These are phyloP conservation scores for Sclerotiophoma versabilis DNA, from an alignment of 2,329 filamentous ascomycete species.

Conservation along the genomic window DNA sequence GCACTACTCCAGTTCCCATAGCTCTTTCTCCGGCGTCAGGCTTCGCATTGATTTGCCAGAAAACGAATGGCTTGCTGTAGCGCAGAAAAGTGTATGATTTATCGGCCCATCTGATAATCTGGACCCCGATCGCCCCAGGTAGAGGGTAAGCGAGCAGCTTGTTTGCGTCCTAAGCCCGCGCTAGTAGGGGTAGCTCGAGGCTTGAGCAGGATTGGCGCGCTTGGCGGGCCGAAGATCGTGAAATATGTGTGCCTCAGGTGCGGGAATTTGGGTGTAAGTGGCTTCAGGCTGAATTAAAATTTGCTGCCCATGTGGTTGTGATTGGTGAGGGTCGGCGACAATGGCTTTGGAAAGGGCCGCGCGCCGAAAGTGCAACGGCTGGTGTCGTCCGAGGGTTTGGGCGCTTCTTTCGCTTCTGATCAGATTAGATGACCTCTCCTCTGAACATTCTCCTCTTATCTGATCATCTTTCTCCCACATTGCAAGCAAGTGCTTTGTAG, in stretches of 20 bases:
- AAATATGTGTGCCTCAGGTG: constrained; percentile 5
- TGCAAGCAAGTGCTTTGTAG: not conserved
- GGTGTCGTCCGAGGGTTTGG: not conserved
- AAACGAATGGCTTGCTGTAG: constrained; percentile 6
- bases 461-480: not conserved
- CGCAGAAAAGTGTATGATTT: constrained; percentile 16
- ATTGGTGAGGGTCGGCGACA: not conserved
- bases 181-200: constrained; percentile 22
- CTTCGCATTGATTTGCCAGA: constrained; percentile 6
- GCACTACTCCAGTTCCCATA: not conserved
- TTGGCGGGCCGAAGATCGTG: constrained; percentile 25
- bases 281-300: constrained; percentile 4
- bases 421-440: constrained; percentile 32
- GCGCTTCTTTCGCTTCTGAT: constrained; percentile 16
- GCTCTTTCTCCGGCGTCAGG: not conserved
- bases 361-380: constrained; percentile 1
- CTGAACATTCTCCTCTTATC: constrained; percentile 6
- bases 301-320: constrained; percentile 2
- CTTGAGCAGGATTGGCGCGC: constrained; percentile 34
- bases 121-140: constrained; percentile 24
- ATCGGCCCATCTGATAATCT: constrained; percentile 45
- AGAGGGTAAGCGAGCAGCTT: constrained; percentile 25
- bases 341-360: constrained; percentile 1
- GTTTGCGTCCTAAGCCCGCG: constrained; percentile 15
- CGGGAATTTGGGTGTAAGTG: constrained; percentile 3